Evolutionary conservation across 257 asterid species (phyloP).

Genomic region (Eucommia ulmoides): DNA sequence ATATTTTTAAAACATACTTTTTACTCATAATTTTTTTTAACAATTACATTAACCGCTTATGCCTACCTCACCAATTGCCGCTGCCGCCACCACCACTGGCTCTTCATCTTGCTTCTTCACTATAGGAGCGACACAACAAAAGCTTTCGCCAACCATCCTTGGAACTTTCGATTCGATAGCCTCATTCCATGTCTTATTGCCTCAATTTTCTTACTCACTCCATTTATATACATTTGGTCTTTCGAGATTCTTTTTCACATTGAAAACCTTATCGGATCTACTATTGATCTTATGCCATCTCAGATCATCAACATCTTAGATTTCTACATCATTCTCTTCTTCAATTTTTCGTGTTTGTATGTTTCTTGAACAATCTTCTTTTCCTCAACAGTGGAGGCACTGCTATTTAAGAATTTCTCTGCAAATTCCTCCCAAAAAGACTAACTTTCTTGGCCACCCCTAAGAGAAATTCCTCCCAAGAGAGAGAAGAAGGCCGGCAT

Average conservation of each 20-base stretch:
- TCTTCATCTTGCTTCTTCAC: too few relatives aligned
- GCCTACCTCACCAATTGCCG: too few relatives aligned
- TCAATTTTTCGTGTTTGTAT: conserved; percentile 15
- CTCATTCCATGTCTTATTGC: conserved; percentile 74
- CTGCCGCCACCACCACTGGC: too few relatives aligned
- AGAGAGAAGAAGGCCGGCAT: too few relatives aligned
- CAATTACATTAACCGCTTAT: too few relatives aligned
- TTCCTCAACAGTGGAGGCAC: conserved; percentile 15
- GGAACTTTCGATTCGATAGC: conserved; percentile 70
- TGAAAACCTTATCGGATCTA: conserved; percentile 27
- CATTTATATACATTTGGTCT: conserved; percentile 61
- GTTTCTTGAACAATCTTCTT: conserved; percentile 16
- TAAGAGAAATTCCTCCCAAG: too few relatives aligned
- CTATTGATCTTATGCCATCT: conserved; percentile 60
- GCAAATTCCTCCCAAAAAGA: too few relatives aligned
- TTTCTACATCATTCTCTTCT: conserved; percentile 28
- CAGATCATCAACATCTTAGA: conserved; percentile 38
- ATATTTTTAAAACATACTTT: too few relatives aligned
- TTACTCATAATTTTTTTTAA: too few relatives aligned
- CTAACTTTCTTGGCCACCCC: conserved; percentile 18
- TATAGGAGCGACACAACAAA: conserved; percentile 93
- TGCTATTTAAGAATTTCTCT: conserved; percentile 42
- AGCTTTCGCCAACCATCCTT: conserved; percentile 63
- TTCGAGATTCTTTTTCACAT: conserved; percentile 25
- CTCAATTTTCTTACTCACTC: conserved; percentile 84